phyloP scores from a whole-genome alignment of 2,329 filamentous ascomycete genomes.

The Ceratocystis colombiana region DNA sequence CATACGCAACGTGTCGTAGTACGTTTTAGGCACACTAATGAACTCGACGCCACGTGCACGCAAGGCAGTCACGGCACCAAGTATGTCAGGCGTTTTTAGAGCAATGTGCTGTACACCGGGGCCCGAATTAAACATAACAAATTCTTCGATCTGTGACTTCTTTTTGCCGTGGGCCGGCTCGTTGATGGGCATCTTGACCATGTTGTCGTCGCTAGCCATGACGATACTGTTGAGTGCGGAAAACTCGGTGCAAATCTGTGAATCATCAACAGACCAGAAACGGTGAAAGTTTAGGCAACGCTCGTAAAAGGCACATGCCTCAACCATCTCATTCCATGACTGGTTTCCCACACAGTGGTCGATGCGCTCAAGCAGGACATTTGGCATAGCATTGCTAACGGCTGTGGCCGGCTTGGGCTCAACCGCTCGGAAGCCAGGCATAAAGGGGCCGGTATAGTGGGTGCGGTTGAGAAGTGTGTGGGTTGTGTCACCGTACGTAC shows the following conservation, averaged over 20 bases:
- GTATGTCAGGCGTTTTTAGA: slow-evolving; percentile 70
- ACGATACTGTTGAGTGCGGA: slow-evolving; percentile 80
- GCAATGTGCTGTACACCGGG: slow-evolving; percentile 91
- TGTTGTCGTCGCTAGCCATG: slow-evolving; percentile 74
- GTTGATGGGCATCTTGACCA: slow-evolving; percentile 98
- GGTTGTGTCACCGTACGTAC: slow-evolving; percentile 89
- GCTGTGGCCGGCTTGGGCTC: slow-evolving; percentile 33
- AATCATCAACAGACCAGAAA: slow-evolving; percentile 95
- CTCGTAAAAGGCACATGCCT: slow-evolving; percentile 66
- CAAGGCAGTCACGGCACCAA: slow-evolving; percentile 64
- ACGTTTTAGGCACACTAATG: slow-evolving; percentile 77
- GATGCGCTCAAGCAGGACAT: slow-evolving; percentile 60
- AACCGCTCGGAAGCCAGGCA: slow-evolving; percentile 66
- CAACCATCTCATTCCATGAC: slow-evolving; percentile 79
- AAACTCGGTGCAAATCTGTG: slow-evolving; percentile 85
- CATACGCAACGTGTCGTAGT: slow-evolving; percentile 68
- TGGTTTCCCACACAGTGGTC: slow-evolving; percentile 98
- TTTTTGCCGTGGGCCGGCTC: slow-evolving; percentile 85
- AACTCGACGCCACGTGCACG: slow-evolving; percentile 86
- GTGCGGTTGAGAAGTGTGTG: slow-evolving; percentile 75
- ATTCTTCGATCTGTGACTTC: slow-evolving; percentile 90
- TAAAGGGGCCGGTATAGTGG: slow-evolving; percentile 63
- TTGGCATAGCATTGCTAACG: slow-evolving; percentile 34
- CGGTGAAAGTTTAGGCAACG: slow-evolving; percentile 83
- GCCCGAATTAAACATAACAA: slow-evolving; percentile 79